These are phyloP conservation scores for Leucocoprinus leucothites DNA, from an alignment of 768 basidiomycete genomes.

Conservation along the genomic window DNA sequence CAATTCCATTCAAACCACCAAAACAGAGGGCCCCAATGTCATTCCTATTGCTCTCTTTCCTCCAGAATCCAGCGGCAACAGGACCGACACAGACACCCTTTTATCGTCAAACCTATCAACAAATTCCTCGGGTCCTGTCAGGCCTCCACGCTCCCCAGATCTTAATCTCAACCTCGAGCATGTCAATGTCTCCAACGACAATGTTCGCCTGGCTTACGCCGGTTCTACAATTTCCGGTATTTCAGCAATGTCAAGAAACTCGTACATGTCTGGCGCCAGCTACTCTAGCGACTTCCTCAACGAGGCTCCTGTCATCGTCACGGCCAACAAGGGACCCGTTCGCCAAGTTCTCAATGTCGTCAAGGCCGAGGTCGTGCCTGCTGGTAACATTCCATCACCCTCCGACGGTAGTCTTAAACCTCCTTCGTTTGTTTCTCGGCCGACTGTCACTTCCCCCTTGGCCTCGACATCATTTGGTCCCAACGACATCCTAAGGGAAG, in stretches of 20 bases:
- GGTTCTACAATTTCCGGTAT: conserved; percentile 53
- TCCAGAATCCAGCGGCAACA: conserved; percentile 44
- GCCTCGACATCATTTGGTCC: conserved; percentile 73
- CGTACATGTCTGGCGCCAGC: conserved; percentile 73
- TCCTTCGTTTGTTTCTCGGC: conserved; percentile 38
- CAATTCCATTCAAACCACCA: conserved; percentile 81
- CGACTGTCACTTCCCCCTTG: conserved; percentile 57
- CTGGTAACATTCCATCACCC: conserved; percentile 39
- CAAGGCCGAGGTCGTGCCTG: conserved; percentile 75
- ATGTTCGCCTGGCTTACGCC: conserved; percentile 38
- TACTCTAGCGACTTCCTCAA: conserved; percentile 77
- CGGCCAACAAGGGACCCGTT: conserved; percentile 59
- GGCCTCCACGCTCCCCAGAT: conserved; percentile 58
- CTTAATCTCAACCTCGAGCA: conserved; percentile 62
- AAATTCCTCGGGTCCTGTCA: conserved; percentile 44
- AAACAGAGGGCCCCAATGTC: conserved; percentile 78
- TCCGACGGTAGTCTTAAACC: conserved; percentile 40
- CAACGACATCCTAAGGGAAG: conserved; percentile 55
- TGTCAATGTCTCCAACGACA: conserved; percentile 56
- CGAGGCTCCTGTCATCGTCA: conserved; percentile 81
- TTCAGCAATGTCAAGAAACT: conserved; percentile 50
- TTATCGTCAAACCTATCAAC: conserved; percentile 30
- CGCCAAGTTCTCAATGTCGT: conserved; percentile 74
- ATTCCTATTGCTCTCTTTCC: conserved; percentile 83
- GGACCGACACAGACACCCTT: conserved; percentile 24